Conservation (phyloP, 225 moss, liverwort and hornwort genomes). For the Marchantia paleacea region DNA sequence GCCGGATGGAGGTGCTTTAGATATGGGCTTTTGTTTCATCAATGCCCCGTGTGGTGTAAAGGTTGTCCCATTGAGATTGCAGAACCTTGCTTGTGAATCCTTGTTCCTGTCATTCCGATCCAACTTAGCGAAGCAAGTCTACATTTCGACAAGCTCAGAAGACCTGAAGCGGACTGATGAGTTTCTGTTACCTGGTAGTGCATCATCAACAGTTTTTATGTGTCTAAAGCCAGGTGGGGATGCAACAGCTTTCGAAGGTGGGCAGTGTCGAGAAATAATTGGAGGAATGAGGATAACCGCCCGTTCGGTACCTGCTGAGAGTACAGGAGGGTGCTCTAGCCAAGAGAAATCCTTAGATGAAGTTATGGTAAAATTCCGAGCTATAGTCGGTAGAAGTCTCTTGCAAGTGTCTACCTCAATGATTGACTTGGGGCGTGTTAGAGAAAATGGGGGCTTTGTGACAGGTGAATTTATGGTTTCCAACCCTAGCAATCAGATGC, state of each 20-base stretch:
- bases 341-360: conserved; percentile 63
- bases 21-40: conserved; percentile 91
- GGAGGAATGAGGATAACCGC: conserved; percentile 88
- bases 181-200: conserved; percentile 48
- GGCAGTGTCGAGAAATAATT: conserved; percentile 83
- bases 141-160: conserved; percentile 53
- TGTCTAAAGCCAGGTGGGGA: conserved; percentile 88
- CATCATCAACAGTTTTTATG: conserved; percentile 58
- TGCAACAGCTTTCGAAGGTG: conserved; percentile 72
- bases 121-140: conserved; percentile 84
- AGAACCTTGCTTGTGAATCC: conserved; percentile 54
- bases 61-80: conserved; percentile 72
- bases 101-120: conserved; percentile 67
- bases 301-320: conserved; percentile 29
- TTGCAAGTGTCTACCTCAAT: conserved; percentile 81
- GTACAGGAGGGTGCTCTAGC: conserved; percentile 23
- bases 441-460: conserved; percentile 68
- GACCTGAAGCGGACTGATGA: conserved; percentile 69
- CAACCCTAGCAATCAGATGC: conserved; percentile 82
- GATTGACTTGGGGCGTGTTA: conserved; percentile 84
- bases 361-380: conserved; percentile 90
- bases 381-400: conserved; percentile 72
- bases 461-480: conserved; percentile 72
- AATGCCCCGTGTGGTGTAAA: conserved; percentile 67
- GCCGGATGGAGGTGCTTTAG: conserved; percentile 63